Conservation (phyloP, 169 alveolate genomes). For the Cyclospora cayetanensis region DNA sequence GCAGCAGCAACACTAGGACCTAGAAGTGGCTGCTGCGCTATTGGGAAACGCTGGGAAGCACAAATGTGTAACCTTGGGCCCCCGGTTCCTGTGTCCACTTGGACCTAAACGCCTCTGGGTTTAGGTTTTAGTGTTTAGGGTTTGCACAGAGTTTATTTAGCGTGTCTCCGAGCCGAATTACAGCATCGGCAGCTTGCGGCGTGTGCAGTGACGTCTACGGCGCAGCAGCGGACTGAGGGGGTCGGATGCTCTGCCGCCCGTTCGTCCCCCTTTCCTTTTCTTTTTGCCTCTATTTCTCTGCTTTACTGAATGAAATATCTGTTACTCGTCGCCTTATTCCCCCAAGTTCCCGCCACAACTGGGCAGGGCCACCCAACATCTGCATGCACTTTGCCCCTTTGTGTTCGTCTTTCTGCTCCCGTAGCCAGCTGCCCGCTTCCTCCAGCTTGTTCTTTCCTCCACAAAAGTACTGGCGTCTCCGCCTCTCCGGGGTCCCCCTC, state of each 20-base stretch:
- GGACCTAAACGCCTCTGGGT: background rate
- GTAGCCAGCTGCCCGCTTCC: background rate
- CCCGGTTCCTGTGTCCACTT: background rate
- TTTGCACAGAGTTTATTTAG: background rate
- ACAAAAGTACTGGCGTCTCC: background rate
- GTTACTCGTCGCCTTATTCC: background rate
- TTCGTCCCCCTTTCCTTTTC: background rate
- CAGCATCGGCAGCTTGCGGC: constrained; percentile 36
- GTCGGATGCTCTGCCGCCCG: background rate
- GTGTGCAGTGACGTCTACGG: constrained; percentile 28
- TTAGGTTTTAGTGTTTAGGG: constrained; percentile 14
- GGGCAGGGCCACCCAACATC: constrained; percentile 13
- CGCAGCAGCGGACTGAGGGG: constrained; percentile 19
- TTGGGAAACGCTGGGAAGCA: background rate
- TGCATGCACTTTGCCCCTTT: constrained; percentile 40
- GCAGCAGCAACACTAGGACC: constrained; percentile 14
- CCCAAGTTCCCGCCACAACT: background rate
- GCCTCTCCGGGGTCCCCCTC: background rate
- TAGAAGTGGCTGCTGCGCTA: background rate
- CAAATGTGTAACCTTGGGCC: background rate
- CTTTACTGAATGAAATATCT: background rate
- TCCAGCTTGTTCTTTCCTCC: background rate
- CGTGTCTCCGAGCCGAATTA: background rate
- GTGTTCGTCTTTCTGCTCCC: background rate
- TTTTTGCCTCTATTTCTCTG: no score